These are phyloP conservation scores for Emericellopsis terricola DNA, from an alignment of 495 filamentous ascomycete species.

Conservation along the genomic window DNA sequence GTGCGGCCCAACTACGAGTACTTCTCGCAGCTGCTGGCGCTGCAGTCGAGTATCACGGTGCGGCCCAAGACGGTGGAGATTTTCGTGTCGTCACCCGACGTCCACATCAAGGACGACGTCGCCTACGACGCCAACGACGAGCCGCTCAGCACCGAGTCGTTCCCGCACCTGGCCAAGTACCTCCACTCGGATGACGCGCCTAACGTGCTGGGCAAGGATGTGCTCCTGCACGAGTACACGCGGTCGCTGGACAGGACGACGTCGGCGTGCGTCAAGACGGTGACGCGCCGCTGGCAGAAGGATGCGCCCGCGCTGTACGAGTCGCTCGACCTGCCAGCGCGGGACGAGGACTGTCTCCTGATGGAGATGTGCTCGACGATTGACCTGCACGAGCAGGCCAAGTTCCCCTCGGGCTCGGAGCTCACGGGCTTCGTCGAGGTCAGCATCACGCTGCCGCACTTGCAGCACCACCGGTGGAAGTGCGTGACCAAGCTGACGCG, in stretches of 20 bases:
- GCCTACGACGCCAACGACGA: conserved; percentile 15
- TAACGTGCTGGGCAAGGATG: conserved; percentile 10
- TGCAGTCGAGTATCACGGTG: conserved; percentile 19
- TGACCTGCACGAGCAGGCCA: conserved; percentile 22
- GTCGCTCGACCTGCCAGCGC: conserved; percentile 16
- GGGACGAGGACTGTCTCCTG: conserved; percentile 27
- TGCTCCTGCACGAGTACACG: conserved; percentile 29
- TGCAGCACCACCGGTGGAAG: conserved; percentile 28
- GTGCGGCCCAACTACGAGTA: conserved; percentile 32
- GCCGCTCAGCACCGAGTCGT: conserved; percentile 18
- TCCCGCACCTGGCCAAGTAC: conserved; percentile 25
- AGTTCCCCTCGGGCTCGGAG: conserved; percentile 26
- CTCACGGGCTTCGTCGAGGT: conserved; percentile 31
- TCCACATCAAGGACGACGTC: conserved; percentile 14
- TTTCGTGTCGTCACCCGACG: conserved; percentile 23
- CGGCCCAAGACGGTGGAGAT: conserved; percentile 26
- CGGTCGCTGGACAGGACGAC: conserved; percentile 20
- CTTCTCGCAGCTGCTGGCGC: conserved; percentile 22
- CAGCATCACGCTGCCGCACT: conserved; percentile 21
- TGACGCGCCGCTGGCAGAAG: conserved; percentile 20
- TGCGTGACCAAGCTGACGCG: conserved; percentile 27
- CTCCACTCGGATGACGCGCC: conserved; percentile 15
- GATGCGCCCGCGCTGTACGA: conserved; percentile 24
- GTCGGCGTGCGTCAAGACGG: conserved; percentile 15
- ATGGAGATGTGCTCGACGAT: conserved; percentile 32